Base-by-base conservation (phyloP, 371 early-diverging fungal species). In the Actinomucor elegans region DNA sequence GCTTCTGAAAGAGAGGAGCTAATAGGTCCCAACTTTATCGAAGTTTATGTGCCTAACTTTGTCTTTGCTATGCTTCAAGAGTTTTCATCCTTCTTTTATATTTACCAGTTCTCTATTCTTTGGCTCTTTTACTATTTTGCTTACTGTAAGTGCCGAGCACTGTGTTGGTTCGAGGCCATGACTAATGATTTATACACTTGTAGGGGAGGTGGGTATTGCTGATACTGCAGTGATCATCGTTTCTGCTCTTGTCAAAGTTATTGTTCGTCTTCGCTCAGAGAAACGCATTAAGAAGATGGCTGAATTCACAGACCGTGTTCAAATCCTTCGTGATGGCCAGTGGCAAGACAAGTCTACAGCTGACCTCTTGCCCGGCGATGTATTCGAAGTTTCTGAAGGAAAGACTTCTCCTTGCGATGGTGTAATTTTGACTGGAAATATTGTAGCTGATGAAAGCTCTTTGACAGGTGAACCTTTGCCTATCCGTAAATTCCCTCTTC, bases 31-130 rank as follows among this genome's bases (percentile, higher is more conserved):
- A 92, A 92, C 61, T 85, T 82, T 52, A 87, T 90, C 46, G 61
- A 73, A 40, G 87, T 87, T 24, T 64, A 74, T 14, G 81, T 89
- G 33, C 83, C 84, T 37, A 66, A 73, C 35, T 61, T 87, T 43
- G 31, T 54, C 21, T 51, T 60, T 51, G 89, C 85, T 6, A 44
- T 87, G 24, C 60, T 67, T 29, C 81, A 77, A 46, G 92, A 90
- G 66, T 87, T 89, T 53, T 63, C 80, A 5, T 77, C 83, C 9
- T 82, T 88, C 63, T 91, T 92, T 52, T 92, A 92, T 61, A 73
- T 90, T 24, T 92, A 90, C 57, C 91, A 92, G 64, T 69, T 88
- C 34, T 80, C 86, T 56, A 73, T 75, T n/a, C 76, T 92, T 37
- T 84, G 85, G 84, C 75, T 88, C 11, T 91, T 87, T 63, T 86